These are phyloP conservation scores for Xylaria sp. DNA, from an alignment of 2,329 filamentous ascomycete genomes.

Conservation along the genomic window DNA sequence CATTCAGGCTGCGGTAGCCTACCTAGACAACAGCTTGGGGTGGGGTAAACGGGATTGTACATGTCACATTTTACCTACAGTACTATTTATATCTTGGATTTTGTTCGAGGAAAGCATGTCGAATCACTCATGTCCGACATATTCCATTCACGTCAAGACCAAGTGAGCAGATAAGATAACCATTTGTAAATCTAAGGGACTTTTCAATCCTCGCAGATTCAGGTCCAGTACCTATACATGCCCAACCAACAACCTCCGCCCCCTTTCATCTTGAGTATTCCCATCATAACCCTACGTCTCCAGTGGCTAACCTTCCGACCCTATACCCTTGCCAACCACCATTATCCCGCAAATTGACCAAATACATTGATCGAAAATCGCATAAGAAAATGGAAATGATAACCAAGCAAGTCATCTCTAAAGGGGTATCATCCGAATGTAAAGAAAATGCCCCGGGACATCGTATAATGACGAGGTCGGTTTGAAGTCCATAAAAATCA, in stretches of 20 bases:
- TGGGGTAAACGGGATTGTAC: no score
- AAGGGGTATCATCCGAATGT: constrained; percentile 49
- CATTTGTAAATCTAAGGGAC: no score
- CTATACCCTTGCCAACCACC: neutral
- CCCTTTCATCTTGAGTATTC: constrained; percentile 1
- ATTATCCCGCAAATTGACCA: neutral
- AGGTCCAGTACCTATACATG: neutral
- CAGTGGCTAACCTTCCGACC: neutral
- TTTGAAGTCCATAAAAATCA: constrained; percentile 2
- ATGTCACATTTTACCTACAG: no score
- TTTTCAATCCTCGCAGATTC: neutral
- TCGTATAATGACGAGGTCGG: constrained; percentile 26
- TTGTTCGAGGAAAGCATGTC: no score
- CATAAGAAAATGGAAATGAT: neutral
- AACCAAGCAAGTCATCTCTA: constrained; percentile 29
- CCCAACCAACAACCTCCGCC: neutral
- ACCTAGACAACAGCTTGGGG: no score
- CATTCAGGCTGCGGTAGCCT: no score
- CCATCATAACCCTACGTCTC: constrained; percentile 8
- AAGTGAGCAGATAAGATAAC: no score
- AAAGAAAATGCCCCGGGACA: constrained; percentile 48
- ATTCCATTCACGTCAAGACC: no score
- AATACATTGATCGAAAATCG: constrained; percentile 22
- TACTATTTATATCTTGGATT: no score
- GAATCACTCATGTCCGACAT: no score